A percentile compares a stretch with the other conserved stretches of the same genome.
Conservation (phyloP, 306 rosid species). For the Calophaca sinica region DNA sequence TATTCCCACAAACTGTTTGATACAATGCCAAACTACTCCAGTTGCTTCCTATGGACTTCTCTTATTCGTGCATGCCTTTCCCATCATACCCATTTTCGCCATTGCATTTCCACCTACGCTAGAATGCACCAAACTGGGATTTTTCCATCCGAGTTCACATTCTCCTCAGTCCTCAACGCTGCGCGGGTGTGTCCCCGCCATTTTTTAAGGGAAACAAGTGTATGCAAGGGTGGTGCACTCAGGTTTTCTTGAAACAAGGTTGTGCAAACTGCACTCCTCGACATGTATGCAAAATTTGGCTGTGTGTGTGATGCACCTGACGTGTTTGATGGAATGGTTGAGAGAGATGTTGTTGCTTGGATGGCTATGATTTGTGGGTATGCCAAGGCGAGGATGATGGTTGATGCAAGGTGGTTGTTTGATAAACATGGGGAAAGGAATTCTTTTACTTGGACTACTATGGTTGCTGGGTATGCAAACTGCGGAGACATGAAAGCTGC, state of each 20-base stretch:
- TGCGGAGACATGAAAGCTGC: constrained; percentile 71
- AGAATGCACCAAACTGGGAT: constrained; percentile 65
- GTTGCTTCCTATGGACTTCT: constrained; percentile 68
- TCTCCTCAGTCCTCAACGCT: constrained; percentile 73
- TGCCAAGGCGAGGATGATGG: constrained; percentile 70
- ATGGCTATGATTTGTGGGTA: constrained; percentile 76
- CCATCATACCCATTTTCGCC: constrained; percentile 43
- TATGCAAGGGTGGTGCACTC: constrained; percentile 55
- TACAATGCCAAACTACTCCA: constrained; percentile 55
- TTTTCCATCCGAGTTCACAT: constrained; percentile 65
- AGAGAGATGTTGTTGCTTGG: constrained; percentile 73
- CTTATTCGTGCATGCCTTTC: constrained; percentile 58
- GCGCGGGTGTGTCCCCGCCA: constrained; percentile 56
- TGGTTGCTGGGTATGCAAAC: constrained; percentile 81
- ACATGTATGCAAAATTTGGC: constrained; percentile 75
- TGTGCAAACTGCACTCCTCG: constrained; percentile 70
- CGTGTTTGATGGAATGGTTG: constrained; percentile 63
- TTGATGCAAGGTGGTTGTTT: constrained; percentile 65
- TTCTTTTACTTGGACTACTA: constrained; percentile 67
- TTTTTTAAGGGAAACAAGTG: constrained; percentile 65
- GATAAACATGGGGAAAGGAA: constrained; percentile 64
- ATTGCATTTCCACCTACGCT: constrained; percentile 58
- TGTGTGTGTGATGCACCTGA: constrained; percentile 57
- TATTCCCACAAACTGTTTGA: constrained; percentile 70
- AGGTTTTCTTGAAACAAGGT: constrained; percentile 64